A percentile compares a stretch with the other conserved stretches of the same genome.
Evolutionary conservation across 306 rosid genomes (phyloP).

Genomic region (barrel medic (Medicago truncatula)): DNA sequence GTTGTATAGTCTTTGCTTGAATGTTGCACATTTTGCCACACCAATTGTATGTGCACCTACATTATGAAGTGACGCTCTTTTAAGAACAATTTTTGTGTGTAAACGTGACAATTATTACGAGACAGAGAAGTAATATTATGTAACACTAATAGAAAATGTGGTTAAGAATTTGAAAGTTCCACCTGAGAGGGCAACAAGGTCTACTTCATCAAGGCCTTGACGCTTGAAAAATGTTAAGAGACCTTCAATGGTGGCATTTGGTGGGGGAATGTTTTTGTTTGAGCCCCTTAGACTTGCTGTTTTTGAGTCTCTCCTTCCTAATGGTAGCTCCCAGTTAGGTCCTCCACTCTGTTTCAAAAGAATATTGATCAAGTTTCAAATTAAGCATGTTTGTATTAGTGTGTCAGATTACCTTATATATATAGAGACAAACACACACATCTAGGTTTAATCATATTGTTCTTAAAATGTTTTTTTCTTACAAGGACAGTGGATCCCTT

Average conservation of each 20-base stretch:
- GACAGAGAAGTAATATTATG: not conserved
- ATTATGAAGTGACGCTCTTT: not conserved
- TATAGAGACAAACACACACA: no score
- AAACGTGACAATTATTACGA: no score
- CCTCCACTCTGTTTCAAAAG: conserved; percentile 77
- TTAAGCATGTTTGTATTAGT: not conserved
- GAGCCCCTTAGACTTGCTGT: conserved; percentile 68
- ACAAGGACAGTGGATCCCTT: conserved; percentile 76
- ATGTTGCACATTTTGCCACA: conserved; percentile 73
- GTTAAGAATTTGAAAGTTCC: not conserved
- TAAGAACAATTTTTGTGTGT: no score
- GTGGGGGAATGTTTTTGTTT: conserved; percentile 77
- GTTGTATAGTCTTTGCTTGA: conserved; percentile 87
- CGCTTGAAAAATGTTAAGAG: conserved; percentile 65
- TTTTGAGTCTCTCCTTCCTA: conserved; percentile 82
- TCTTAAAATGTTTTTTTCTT: conserved; percentile 18
- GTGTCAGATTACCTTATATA: no score
- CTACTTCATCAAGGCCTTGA: conserved; percentile 84
- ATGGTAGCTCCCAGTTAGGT: conserved; percentile 82
- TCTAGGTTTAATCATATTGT: no score
- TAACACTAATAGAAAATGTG: not conserved
- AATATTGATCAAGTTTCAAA: not conserved
- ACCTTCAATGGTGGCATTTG: conserved; percentile 66
- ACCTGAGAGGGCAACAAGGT: conserved; percentile 88
- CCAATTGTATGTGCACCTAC: conserved; percentile 88